These are phyloP conservation scores for Bruguiera gymnorhiza DNA, from an alignment of 345 rosid genomes.

Conservation along the genomic window DNA sequence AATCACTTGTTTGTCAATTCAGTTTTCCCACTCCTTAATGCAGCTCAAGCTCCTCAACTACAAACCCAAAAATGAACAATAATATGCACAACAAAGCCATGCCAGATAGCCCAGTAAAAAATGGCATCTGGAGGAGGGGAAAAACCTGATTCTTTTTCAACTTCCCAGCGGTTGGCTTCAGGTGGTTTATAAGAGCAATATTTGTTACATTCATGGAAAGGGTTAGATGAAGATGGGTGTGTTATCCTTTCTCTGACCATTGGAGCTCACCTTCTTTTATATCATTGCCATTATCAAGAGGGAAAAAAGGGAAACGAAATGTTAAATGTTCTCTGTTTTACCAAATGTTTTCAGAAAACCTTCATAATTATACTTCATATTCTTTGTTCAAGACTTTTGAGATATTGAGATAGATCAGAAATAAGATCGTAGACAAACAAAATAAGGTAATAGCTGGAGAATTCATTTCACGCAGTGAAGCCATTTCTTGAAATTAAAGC, in stretches of 20 bases:
- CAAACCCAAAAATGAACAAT: background rate
- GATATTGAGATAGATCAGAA: background rate
- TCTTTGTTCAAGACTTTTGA: background rate
- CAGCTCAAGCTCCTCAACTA: background rate
- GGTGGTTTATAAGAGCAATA: slow-evolving; percentile 38
- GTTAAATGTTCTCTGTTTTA: background rate
- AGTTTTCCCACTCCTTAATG: background rate
- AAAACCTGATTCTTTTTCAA: slow-evolving; percentile 46
- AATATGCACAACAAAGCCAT: background rate
- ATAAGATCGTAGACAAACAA: background rate
- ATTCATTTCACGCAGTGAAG: background rate
- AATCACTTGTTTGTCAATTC: background rate
- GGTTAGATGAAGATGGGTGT: slow-evolving; percentile 44
- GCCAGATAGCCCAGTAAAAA: background rate
- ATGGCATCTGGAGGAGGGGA: slow-evolving; percentile 13
- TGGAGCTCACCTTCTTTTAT: slow-evolving; percentile 28
- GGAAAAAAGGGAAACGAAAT: background rate
- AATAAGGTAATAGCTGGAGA: background rate
- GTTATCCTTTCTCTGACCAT: slow-evolving; percentile 40
- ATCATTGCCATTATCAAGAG: slow-evolving; percentile 37
- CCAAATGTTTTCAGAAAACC: background rate
- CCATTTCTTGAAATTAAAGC: background rate
- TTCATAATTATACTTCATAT: background rate
- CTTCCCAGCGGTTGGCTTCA: slow-evolving; percentile 23
- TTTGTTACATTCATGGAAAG: slow-evolving; percentile 53